A percentile compares a stretch with the other conserved stretches of the same genome.
phyloP scores from a whole-genome alignment of 2,329 filamentous ascomycete species.

The Phialemonium atrogriseum region DNA sequence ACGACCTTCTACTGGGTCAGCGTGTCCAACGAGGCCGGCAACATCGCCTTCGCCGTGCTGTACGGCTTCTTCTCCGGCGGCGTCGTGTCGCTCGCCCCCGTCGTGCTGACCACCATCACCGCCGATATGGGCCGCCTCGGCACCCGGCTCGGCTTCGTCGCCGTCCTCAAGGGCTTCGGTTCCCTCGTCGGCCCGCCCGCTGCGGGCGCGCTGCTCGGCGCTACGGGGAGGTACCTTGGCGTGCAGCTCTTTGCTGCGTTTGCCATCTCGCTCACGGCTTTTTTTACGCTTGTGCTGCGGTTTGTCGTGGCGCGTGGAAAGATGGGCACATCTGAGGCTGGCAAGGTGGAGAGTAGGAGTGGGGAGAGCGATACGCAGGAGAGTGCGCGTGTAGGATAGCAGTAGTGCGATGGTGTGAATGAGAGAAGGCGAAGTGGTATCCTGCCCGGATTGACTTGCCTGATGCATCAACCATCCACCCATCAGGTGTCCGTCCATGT shows the following conservation, averaged over 20 bases:
- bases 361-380: too few relatives aligned
- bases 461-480: too few relatives aligned
- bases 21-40: slow-evolving; percentile 24
- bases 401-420: too few relatives aligned
- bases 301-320: too few relatives aligned
- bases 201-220: slow-evolving; percentile 26
- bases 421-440: too few relatives aligned
- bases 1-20: slow-evolving; percentile 31
- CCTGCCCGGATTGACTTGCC: too few relatives aligned
- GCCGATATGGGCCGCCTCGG: slow-evolving; percentile 29
- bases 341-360: too few relatives aligned
- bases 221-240: slow-evolving; percentile 17
- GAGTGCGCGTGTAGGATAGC: too few relatives aligned
- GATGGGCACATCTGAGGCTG: too few relatives aligned
- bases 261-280: slow-evolving; percentile 10
- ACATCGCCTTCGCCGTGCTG: slow-evolving; percentile 32
- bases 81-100: slow-evolving; percentile 32
- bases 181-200: slow-evolving; percentile 29
- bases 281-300: neutral
- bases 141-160: slow-evolving; percentile 35
- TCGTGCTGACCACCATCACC: slow-evolving; percentile 32
- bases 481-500: too few relatives aligned
- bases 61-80: slow-evolving; percentile 39
- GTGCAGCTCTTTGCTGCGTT: slow-evolving; percentile 21
- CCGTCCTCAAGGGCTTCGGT: slow-evolving; percentile 25